Evolutionary conservation across 179 eudicot species (phyloP).

Genomic region (Carnegiea gigantea): DNA sequence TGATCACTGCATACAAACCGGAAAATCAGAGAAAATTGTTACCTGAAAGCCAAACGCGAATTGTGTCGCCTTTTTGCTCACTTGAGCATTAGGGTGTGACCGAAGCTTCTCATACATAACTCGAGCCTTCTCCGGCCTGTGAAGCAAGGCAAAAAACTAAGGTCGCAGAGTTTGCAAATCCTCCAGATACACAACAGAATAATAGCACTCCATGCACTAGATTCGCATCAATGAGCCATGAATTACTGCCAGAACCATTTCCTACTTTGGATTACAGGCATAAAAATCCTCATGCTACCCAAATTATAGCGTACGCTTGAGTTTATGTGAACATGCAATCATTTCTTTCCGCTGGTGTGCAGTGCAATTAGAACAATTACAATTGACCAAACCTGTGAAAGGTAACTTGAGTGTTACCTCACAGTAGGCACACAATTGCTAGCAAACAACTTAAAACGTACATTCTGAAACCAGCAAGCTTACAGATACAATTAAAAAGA

Average conservation of each 20-base stretch:
- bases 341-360: too few relatives aligned
- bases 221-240: not conserved
- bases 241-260: not conserved
- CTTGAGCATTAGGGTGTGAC: slow-evolving; percentile 68
- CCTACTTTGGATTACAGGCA: not conserved
- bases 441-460: too few relatives aligned
- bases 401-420: too few relatives aligned
- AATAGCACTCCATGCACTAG: not conserved
- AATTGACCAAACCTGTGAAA: too few relatives aligned
- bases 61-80: slow-evolving; percentile 73
- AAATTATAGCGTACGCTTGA: not conserved
- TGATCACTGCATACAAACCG: not conserved
- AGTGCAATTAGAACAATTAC: too few relatives aligned
- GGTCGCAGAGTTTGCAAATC: not conserved
- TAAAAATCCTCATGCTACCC: not conserved
- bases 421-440: too few relatives aligned
- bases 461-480: too few relatives aligned
- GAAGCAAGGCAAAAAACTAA: slow-evolving; percentile 12
- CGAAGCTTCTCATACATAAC: slow-evolving; percentile 83
- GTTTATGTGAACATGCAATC: too few relatives aligned
- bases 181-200: not conserved
- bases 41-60: slow-evolving; percentile 79
- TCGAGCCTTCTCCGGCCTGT: slow-evolving; percentile 75
- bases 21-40: slow-evolving; percentile 3
- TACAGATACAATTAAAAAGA: too few relatives aligned